Percentiles rank a stretch among this genome's conserved stretches.
phyloP scores from a whole-genome alignment of 805 yeast genomes.

The Ogataea dorogensis region DNA sequence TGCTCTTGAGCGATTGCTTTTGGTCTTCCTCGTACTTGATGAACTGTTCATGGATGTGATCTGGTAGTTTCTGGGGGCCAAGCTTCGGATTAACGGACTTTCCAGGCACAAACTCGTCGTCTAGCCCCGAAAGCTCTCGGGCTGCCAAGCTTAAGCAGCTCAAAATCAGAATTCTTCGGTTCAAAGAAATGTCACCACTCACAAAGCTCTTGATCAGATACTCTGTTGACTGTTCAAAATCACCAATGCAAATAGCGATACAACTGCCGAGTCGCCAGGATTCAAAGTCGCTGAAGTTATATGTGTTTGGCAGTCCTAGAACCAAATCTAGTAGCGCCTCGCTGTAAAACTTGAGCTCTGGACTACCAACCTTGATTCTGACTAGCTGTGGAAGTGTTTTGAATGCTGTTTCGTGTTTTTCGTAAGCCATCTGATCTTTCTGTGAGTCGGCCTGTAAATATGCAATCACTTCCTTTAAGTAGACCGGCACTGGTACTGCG shows the following conservation, averaged over 20 bases:
- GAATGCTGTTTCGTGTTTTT: slow-evolving; percentile 50
- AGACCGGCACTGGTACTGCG: slow-evolving; percentile 53
- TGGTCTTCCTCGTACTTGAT: slow-evolving; percentile 16
- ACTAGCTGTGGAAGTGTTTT: slow-evolving; percentile 56
- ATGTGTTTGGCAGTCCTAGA: slow-evolving; percentile 54
- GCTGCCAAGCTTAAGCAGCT: slow-evolving; percentile 70
- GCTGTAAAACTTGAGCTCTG: slow-evolving; percentile 60
- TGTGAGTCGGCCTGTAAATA: slow-evolving; percentile 49
- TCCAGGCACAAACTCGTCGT: slow-evolving; percentile 47
- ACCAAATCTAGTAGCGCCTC: slow-evolving; percentile 50
- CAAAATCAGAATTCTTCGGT: slow-evolving; percentile 68
- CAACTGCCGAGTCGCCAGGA: slow-evolving; percentile 61
- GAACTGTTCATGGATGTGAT: slow-evolving; percentile 45
- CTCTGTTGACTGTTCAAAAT: slow-evolving; percentile 40
- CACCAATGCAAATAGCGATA: slow-evolving; percentile 59
- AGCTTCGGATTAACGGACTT: slow-evolving; percentile 33
- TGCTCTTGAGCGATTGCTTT: slow-evolving; percentile 6
- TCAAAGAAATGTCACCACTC: slow-evolving; percentile 77
- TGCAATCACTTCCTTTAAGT: slow-evolving; percentile 66
- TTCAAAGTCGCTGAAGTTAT: slow-evolving; percentile 59
- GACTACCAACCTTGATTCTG: slow-evolving; percentile 61
- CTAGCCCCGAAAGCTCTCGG: slow-evolving; percentile 64
- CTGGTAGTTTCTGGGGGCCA: slow-evolving; percentile 42
- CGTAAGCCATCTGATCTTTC: slow-evolving; percentile 46
- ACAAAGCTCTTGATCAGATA: slow-evolving; percentile 49